Evolutionary conservation across 2,329 filamentous ascomycete genomes (phyloP).

Genomic region (Hirsutella rhossiliensis): DNA sequence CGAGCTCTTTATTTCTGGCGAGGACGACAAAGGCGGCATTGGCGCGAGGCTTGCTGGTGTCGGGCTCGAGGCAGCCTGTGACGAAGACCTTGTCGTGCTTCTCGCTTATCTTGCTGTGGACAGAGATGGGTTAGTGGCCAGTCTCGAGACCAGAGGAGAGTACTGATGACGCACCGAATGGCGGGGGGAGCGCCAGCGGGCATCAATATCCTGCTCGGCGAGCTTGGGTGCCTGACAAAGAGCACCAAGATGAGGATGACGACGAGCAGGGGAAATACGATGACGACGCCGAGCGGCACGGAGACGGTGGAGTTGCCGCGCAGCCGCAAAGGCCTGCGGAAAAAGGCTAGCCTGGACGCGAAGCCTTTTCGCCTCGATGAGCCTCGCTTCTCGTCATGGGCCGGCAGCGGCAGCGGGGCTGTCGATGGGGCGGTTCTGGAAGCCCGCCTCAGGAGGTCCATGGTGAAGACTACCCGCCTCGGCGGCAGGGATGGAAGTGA

Average conservation of each 20-base stretch:
- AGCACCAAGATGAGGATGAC: constrained; percentile 83
- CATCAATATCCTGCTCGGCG: constrained; percentile 71
- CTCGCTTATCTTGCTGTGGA: constrained; percentile 80
- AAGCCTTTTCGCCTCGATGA: constrained; percentile 24
- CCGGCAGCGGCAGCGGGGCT: constrained; percentile 30
- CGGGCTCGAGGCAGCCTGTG: constrained; percentile 73
- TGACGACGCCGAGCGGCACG: constrained; percentile 80
- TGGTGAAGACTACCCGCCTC: constrained; percentile 20
- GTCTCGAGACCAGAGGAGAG: background rate
- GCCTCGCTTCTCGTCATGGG: constrained; percentile 35
- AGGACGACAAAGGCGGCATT: constrained; percentile 95
- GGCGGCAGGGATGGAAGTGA: constrained; percentile 30
- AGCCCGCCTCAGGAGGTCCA: constrained; percentile 48
- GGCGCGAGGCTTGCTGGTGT: constrained; percentile 67
- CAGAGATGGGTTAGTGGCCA: constrained; percentile 6
- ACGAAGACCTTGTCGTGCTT: constrained; percentile 96
- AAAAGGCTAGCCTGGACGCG: constrained; percentile 57
- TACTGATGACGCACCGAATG: constrained; percentile 56
- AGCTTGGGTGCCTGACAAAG: constrained; percentile 78
- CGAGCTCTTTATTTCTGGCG: constrained; percentile 89
- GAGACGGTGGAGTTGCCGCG: constrained; percentile 87
- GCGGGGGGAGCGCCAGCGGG: constrained; percentile 78
- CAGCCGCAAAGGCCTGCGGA: constrained; percentile 75
- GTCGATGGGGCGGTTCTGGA: constrained; percentile 34
- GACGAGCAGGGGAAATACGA: constrained; percentile 86